Percentiles rank a stretch among this genome's conserved stretches.
Evolutionary conservation across 495 filamentous ascomycete genomes (phyloP).

Genomic region (Coniosporium apollinis): DNA sequence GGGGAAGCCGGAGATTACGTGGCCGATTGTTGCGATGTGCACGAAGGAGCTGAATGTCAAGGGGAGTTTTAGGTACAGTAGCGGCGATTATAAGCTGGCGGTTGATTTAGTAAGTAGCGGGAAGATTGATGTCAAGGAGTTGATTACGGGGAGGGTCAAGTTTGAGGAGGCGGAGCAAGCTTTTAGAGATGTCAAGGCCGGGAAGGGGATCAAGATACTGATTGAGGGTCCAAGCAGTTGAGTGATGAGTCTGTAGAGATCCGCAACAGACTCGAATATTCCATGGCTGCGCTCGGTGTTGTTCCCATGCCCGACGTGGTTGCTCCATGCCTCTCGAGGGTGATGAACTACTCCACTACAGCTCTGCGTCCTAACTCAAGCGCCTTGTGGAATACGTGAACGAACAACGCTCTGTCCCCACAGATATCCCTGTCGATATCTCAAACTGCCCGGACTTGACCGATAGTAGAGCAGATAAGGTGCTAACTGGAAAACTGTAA

Average conservation of each 20-base stretch:
- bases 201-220: constrained; percentile 70
- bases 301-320: no score
- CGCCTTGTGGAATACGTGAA: no score
- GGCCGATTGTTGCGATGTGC: constrained; percentile 68
- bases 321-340: no score
- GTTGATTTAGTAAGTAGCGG: constrained; percentile 48
- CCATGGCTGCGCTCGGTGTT: no score
- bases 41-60: constrained; percentile 67
- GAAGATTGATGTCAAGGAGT: constrained; percentile 49
- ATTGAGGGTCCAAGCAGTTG: constrained; percentile 40
- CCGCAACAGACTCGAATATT: no score
- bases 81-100: constrained; percentile 65
- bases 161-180: constrained; percentile 63
- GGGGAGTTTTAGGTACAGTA: constrained; percentile 70
- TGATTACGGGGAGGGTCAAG: constrained; percentile 51
- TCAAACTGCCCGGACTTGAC: no score
- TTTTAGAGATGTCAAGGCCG: constrained; percentile 59
- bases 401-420: no score
- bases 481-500: no score
- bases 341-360: no score
- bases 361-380: no score
- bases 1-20: constrained; percentile 57
- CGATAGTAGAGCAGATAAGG: no score
- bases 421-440: no score
- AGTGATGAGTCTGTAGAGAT: background rate